Base-by-base conservation (phyloP, 179 eudicot genomes). In the Corrigiola litoralis region DNA sequence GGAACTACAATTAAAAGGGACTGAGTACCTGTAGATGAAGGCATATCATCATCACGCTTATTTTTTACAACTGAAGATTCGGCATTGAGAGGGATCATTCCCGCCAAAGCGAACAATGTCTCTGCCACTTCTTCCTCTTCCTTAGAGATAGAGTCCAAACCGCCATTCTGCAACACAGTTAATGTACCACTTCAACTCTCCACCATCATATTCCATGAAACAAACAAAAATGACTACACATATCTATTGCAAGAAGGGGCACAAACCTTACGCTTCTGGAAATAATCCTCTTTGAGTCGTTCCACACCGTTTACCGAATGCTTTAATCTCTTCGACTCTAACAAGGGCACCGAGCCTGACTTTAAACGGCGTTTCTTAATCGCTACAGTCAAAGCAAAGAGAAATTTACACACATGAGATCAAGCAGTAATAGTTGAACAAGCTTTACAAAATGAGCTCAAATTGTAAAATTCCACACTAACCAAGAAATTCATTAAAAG, bases 111-210 rank as follows among this genome's bases (percentile, higher is more conserved):
- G 51, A 68, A 76, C 65, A 89, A 75, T 65, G 94, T 76, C 75
- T 89, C 90, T 3, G 78, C 90, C 66, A 82, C 96, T 82, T 89
- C 96, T 78, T 83, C 83, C 71, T 87, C 96, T 36, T 87, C 96
- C 76, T 83, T 87, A 23, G 90, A 75, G 58, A 87, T 71, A 31
- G 60, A 46, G 67, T 59, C 71, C 18, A 73, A 64, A 37, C 32
- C 42, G 42, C 58, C 78, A 18, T 45, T 47, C 68, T 66, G 75
- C 79, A 71, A 79, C 79, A 63, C 44, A 75, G 40, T 24, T 58
- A 51, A 51, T 33, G 40, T 25, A 12, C n/a, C n/a, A 59, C 34
- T 40, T 23, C 56, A 57, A 49, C 16, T 59, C 36, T 20, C 23
- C 65, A 41, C 17, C 27, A 18, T 25, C 8, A 32, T 12, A 45